These are phyloP conservation scores for Herpetomonas samuelpessoai DNA, from an alignment of 208 protist species.

Conservation along the genomic window DNA sequence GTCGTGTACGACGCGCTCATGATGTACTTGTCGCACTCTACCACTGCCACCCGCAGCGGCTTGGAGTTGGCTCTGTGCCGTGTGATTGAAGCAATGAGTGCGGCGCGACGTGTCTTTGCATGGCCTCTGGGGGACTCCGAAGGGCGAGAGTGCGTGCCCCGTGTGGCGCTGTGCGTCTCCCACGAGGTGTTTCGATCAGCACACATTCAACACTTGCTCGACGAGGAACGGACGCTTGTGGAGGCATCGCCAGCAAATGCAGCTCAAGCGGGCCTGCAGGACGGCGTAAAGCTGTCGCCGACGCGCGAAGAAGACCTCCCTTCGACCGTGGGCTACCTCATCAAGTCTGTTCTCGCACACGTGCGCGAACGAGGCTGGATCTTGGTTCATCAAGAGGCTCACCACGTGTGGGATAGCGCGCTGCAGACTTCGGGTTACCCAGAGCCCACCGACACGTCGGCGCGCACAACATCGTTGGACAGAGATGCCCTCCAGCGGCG, in stretches of 20 bases:
- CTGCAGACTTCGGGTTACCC: background rate
- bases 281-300: background rate
- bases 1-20: background rate
- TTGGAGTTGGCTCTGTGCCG: background rate
- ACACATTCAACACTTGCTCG: background rate
- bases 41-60: background rate
- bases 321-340: background rate
- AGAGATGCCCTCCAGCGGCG: background rate
- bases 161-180: slow-evolving; percentile 16
- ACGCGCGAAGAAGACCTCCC: background rate
- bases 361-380: slow-evolving; percentile 24
- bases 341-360: background rate
- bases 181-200: slow-evolving; percentile 15
- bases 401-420: slow-evolving; percentile 23
- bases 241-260: background rate
- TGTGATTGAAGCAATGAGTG: background rate
- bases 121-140: slow-evolving; percentile 21
- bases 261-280: too few relatives aligned
- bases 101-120: slow-evolving; percentile 3
- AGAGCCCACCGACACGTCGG: background rate
- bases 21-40: background rate
- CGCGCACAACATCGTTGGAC: slow-evolving; percentile 1
- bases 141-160: slow-evolving; percentile 5
- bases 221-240: background rate
- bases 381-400: slow-evolving; percentile 40